Evolutionary conservation across 192 early-diverging fungal species (phyloP).

Genomic region (Chytriomyces confervae): DNA sequence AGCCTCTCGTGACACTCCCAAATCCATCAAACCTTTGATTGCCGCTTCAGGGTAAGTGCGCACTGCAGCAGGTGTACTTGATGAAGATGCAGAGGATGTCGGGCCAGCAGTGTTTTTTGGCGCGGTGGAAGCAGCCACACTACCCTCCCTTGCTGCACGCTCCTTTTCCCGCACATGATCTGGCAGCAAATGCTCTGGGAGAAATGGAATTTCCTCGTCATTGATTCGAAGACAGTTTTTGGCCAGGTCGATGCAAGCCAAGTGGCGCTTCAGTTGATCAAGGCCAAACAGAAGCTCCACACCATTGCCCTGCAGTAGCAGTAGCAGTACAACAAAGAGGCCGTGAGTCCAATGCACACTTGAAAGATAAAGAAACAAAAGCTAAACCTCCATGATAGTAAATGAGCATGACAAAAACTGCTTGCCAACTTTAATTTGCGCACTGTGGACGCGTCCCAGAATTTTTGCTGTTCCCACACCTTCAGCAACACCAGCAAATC

Average conservation of each 20-base stretch:
- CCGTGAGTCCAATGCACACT: background rate
- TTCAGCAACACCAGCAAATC: constrained; percentile 87
- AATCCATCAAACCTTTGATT: constrained; percentile 73
- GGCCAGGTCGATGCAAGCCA: constrained; percentile 88
- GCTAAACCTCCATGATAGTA: constrained; percentile 80
- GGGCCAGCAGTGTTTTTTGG: background rate
- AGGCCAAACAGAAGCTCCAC: constrained; percentile 92
- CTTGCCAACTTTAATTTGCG: constrained; percentile 81
- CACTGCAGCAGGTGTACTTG: constrained; percentile 4
- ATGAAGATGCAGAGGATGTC: background rate
- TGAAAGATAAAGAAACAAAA: background rate
- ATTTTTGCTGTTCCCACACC: constrained; percentile 98
- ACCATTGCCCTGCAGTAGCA: constrained; percentile 66
- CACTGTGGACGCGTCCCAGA: constrained; percentile 90
- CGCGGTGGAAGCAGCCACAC: constrained; percentile 34
- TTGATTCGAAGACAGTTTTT: constrained; percentile 84
- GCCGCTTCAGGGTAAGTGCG: constrained; percentile 64
- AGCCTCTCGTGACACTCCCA: constrained; percentile 80
- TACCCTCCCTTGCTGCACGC: constrained; percentile 29
- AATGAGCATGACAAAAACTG: constrained; percentile 87
- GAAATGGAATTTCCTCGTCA: constrained; percentile 79
- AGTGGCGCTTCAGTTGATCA: constrained; percentile 94
- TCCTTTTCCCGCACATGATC: constrained; percentile 57
- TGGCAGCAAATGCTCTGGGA: constrained; percentile 91
- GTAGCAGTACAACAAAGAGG: background rate